A percentile compares a stretch with the other conserved stretches of the same genome.
phyloP scores from a whole-genome alignment of 371 early-diverging fungal genomes.

The Sporodiniella umbellata region DNA sequence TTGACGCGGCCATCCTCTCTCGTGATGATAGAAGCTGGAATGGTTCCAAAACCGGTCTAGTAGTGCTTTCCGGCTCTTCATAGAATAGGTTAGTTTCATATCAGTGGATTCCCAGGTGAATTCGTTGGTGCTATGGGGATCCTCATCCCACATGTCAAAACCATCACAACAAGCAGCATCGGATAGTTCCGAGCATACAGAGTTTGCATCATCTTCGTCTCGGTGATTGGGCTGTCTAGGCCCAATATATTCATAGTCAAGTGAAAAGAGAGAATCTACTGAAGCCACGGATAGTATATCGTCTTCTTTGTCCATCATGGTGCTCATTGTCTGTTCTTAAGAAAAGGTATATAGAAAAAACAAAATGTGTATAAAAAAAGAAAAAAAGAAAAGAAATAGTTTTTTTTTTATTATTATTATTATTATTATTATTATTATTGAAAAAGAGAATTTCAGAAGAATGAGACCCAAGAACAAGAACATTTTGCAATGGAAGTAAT shows the following conservation, averaged over 20 bases:
- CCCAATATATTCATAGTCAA: slow-evolving; percentile 47
- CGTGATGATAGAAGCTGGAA: slow-evolving; percentile 35
- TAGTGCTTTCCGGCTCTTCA: slow-evolving; percentile 23
- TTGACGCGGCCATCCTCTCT: slow-evolving; percentile 50
- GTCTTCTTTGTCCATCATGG: no score
- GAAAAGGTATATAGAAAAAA: no score
- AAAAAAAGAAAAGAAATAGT: no score
- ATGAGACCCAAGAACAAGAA: no score
- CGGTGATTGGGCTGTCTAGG: slow-evolving; percentile 42
- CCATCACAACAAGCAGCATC: slow-evolving; percentile 13
- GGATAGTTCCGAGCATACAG: slow-evolving; percentile 41
- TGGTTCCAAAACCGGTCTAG: slow-evolving; percentile 18
- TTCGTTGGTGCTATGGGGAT: slow-evolving; percentile 46
- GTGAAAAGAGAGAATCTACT: no score
- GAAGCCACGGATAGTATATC: no score
- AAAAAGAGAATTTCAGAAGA: no score
- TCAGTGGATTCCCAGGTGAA: slow-evolving; percentile 51
- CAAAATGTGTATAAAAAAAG: no score
- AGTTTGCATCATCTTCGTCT: slow-evolving; percentile 31
- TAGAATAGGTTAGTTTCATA: slow-evolving; percentile 37
- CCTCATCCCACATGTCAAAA: slow-evolving; percentile 55
- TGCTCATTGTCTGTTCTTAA: no score
- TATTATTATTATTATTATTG: no score
- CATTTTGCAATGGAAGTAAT: no score
- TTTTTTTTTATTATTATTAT: no score